Conservation (phyloP, 2,329 filamentous ascomycete genomes). For the Epichloe amarillans region DNA sequence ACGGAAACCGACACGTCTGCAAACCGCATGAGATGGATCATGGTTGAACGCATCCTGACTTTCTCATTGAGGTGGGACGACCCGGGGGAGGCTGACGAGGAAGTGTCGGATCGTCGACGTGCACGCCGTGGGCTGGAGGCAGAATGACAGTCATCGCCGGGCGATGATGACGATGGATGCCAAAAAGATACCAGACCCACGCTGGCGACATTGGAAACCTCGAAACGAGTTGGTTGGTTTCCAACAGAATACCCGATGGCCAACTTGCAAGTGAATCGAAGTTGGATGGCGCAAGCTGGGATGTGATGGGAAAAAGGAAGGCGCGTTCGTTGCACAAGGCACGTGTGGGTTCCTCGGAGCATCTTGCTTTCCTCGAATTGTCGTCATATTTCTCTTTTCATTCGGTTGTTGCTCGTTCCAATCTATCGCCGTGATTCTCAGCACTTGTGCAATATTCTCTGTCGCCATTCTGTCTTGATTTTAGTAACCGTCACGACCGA, state of each 20-base stretch:
- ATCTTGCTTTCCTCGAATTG: too few species aligned
- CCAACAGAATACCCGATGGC: too few species aligned
- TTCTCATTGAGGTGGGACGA: conserved; percentile 24
- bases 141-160: background rate
- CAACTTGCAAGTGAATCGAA: too few species aligned
- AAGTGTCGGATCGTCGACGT: conserved; percentile 7
- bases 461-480: too few species aligned
- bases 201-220: too few species aligned
- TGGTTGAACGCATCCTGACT: conserved; percentile 24
- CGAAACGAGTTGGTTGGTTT: too few species aligned
- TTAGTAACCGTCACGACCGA: too few species aligned
- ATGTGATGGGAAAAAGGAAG: background rate
- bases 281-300: too few species aligned
- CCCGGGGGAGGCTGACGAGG: conserved; percentile 16
- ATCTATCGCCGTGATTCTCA: too few species aligned
- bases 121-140: background rate
- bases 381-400: too few species aligned
- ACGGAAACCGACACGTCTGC: conserved; percentile 15
- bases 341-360: background rate
- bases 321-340: background rate
- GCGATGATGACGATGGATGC: background rate
- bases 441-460: too few species aligned
- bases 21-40: conserved; percentile 24
- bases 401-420: too few species aligned
- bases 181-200: background rate